Conservation (phyloP, 352 stramenopile species). For the Phytophthora brassicae region DNA sequence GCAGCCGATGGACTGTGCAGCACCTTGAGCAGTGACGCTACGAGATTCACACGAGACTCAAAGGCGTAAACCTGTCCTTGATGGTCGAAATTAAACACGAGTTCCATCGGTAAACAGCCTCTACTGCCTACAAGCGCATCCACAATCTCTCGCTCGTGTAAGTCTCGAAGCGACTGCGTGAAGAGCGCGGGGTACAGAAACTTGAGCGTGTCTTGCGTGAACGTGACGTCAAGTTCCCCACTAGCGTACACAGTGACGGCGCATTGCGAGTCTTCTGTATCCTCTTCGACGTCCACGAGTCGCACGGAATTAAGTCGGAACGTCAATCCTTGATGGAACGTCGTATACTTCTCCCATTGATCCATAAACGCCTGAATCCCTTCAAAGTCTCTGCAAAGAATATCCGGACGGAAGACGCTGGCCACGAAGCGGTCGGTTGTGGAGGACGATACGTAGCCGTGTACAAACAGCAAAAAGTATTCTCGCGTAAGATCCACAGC, state of each 20-base stretch:
- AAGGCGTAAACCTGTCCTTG: conserved; percentile 77
- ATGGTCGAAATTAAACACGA: conserved; percentile 78
- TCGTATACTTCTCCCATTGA: conserved; percentile 67
- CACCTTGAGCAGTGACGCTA: conserved; percentile 41
- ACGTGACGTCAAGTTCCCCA: conserved; percentile 38
- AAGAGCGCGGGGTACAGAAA: conserved; percentile 53
- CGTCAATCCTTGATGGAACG: conserved; percentile 42
- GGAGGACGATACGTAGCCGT: conserved; percentile 38
- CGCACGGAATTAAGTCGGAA: conserved; percentile 29
- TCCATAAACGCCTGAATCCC: conserved; percentile 42
- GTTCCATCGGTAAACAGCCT: conserved; percentile 31
- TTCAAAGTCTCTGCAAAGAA: conserved; percentile 53
- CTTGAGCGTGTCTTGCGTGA: conserved; percentile 47
- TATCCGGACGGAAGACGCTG: conserved; percentile 33
- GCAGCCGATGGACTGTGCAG: conserved; percentile 36
- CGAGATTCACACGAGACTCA: conserved; percentile 60
- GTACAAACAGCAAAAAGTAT: conserved; percentile 48
- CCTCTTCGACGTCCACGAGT: conserved; percentile 38
- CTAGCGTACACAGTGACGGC: conserved; percentile 41
- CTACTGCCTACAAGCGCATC: conserved; percentile 33
- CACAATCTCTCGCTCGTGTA: conserved; percentile 20
- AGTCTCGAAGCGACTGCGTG: conserved; percentile 23
- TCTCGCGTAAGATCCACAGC: conserved; percentile 43
- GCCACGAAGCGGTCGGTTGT: conserved; percentile 35
- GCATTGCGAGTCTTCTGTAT: conserved; percentile 19